Conservation (phyloP, 78 protist species). For the Planoprotostelium fungivorum region DNA sequence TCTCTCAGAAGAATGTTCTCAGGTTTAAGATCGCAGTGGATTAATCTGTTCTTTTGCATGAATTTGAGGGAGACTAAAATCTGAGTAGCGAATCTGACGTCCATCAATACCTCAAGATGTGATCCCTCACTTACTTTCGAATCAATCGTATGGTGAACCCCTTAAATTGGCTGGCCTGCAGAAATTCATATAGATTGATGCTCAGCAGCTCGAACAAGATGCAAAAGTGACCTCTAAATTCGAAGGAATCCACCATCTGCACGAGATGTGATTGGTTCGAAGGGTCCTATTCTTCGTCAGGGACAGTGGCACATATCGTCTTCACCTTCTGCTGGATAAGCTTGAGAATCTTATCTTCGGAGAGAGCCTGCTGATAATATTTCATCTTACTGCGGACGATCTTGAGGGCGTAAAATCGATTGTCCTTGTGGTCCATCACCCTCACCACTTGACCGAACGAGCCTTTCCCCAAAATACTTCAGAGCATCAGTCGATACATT, state of each 20-base stretch:
- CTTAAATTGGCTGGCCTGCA: slow-evolving; percentile 60
- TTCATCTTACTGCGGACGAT: slow-evolving; percentile 84
- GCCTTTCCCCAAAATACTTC: slow-evolving; percentile 90
- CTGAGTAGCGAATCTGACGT: slow-evolving; percentile 75
- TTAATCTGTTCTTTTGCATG: slow-evolving; percentile 64
- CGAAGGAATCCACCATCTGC: slow-evolving; percentile 72
- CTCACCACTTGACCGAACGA: slow-evolving; percentile 90
- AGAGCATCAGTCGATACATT: slow-evolving; percentile 87
- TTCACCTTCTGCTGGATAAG: slow-evolving; percentile 64
- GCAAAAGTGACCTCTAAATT: slow-evolving; percentile 79
- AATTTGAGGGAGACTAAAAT: slow-evolving; percentile 74
- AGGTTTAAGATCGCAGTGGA: slow-evolving; percentile 97
- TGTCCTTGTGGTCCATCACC: slow-evolving; percentile 19
- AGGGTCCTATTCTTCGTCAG: slow-evolving; percentile 75
- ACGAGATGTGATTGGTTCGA: slow-evolving; percentile 66
- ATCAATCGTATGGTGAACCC: slow-evolving; percentile 81
- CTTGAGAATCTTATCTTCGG: slow-evolving; percentile 90
- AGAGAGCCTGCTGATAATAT: slow-evolving; percentile 90
- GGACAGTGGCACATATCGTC: slow-evolving; percentile 73
- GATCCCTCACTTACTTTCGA: slow-evolving; percentile 14
- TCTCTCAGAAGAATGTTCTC: slow-evolving; percentile 92
- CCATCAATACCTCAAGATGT: not conserved
- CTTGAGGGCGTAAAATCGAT: slow-evolving; percentile 80
- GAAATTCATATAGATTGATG: slow-evolving; percentile 82
- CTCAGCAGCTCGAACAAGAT: slow-evolving; percentile 83